Evolutionary conservation across 305 asterid genomes (phyloP), one percentile per base, ranked within the genome.

Genomic region (Solanum chacoense): DNA sequence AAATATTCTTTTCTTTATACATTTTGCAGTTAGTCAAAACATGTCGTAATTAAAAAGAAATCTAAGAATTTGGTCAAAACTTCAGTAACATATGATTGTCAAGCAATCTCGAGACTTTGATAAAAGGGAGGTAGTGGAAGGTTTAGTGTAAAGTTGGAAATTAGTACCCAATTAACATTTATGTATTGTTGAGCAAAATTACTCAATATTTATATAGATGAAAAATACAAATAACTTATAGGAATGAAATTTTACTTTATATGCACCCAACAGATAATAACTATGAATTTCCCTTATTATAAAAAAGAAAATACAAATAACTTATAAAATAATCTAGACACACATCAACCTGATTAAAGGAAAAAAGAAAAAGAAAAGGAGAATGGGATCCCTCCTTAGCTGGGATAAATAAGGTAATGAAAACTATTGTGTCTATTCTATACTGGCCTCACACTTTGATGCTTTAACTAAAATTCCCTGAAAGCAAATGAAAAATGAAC

Each of bases 401-500:
- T 40, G 69, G 2, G 40, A 42, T 80, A 80, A 80, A 81, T 83
- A 83, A 31, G 86, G 12, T 3, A 83, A 10, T 18, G 2, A 83
- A 36, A 38, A 38, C 4, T 38, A 29, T 28, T 4, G 24, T 13
- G 67, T 40, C 5, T 59, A 67, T 86, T 40, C 5, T 59, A 67
- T 86, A 13, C 50, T 86, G 74, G 55, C 88, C 88, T 86, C 42
- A 71, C 34, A 20, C 71, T 87, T 31, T 16, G 9, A 8, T 76
- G 67, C 88, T 29, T 50, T 37, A 86, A 71, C 79, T 37, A 86
- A 73, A 36, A 18, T 32, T 75, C 59, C 67, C 67, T 32, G 31
- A 0, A 78, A 26, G 85, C 69, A 24, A 72, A 77, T 28, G 40
- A 63, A 76, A 67, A 89, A 88, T 85, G 84, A 89, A 87, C 91